These are phyloP conservation scores for Xerocomellus dryophilus DNA, from an alignment of 768 basidiomycete genomes.

Conservation along the genomic window DNA sequence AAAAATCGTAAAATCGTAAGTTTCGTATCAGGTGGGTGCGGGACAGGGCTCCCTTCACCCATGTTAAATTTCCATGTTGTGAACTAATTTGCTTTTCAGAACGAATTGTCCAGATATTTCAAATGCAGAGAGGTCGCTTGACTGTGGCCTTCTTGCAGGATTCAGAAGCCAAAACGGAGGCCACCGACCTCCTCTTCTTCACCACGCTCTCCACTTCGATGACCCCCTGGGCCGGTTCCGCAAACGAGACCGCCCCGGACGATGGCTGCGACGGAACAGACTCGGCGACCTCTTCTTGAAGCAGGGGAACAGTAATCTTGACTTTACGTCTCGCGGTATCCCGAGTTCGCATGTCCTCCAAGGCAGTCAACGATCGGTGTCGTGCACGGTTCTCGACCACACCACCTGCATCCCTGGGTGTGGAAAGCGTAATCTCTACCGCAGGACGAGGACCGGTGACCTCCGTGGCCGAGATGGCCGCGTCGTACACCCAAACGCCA, in stretches of 20 bases:
- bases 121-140: constrained; percentile 21
- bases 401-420: not conserved
- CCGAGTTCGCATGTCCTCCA: constrained; percentile 15
- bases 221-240: not conserved
- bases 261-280: not conserved
- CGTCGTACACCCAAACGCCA: constrained; percentile 48
- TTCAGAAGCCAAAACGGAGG: constrained; percentile 5
- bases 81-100: not conserved
- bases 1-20: not conserved
- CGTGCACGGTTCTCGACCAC: constrained; percentile 15
- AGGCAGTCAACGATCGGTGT: constrained; percentile 23
- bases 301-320: constrained; percentile 20
- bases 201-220: not conserved
- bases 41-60: not conserved
- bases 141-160: constrained; percentile 5
- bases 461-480: constrained; percentile 46
- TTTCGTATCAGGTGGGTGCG: not conserved
- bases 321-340: constrained; percentile 11
- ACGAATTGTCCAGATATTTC: not conserved
- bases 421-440: constrained; percentile 23
- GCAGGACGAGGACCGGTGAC: constrained; percentile 14
- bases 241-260: not conserved
- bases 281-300: not conserved
- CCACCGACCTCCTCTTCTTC: constrained; percentile 8
- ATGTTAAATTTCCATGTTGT: not conserved